Percentiles rank a stretch among this genome's conserved stretches.
Evolutionary conservation across 2,329 filamentous ascomycete species (phyloP).

Genomic region (Aureobasidium sp.): DNA sequence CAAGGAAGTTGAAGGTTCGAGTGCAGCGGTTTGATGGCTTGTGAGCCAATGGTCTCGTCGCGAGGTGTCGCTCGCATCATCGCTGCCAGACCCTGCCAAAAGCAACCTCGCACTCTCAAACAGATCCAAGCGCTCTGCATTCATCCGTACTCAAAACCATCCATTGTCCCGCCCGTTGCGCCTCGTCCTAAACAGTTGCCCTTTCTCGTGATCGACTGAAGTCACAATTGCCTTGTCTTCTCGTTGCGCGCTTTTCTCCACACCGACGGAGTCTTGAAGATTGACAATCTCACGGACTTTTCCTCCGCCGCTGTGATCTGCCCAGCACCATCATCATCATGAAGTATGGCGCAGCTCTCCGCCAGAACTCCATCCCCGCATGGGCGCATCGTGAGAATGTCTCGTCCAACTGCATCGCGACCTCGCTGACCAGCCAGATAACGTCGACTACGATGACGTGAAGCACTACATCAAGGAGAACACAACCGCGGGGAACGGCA

Average conservation of each 20-base stretch:
- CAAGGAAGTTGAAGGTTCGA: neutral
- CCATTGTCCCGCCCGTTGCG: constrained; percentile 12
- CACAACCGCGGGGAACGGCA: constrained; percentile 63
- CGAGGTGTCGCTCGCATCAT: neutral
- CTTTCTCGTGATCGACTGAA: neutral
- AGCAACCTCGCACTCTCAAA: neutral
- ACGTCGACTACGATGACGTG: constrained; percentile 82
- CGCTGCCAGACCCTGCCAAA: neutral
- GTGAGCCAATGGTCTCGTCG: neutral
- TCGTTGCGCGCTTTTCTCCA: constrained; percentile 1
- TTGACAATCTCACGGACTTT: neutral
- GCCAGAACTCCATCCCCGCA: constrained; percentile 70
- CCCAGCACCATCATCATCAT: constrained; percentile 36
- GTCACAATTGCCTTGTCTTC: neutral
- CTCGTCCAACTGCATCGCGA: neutral
- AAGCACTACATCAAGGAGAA: constrained; percentile 78
- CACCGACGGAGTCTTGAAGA: neutral
- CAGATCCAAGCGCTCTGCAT: constrained; percentile 1
- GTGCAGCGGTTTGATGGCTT: neutral
- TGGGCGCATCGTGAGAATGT: constrained; percentile 63
- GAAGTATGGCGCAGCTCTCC: constrained; percentile 72
- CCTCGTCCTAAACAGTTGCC: neutral
- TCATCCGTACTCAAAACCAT: constrained; percentile 3
- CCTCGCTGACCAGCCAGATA: constrained; percentile 48
- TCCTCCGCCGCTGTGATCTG: neutral